Conservation (phyloP, 192 early-diverging fungal genomes). For the Podila epigama region DNA sequence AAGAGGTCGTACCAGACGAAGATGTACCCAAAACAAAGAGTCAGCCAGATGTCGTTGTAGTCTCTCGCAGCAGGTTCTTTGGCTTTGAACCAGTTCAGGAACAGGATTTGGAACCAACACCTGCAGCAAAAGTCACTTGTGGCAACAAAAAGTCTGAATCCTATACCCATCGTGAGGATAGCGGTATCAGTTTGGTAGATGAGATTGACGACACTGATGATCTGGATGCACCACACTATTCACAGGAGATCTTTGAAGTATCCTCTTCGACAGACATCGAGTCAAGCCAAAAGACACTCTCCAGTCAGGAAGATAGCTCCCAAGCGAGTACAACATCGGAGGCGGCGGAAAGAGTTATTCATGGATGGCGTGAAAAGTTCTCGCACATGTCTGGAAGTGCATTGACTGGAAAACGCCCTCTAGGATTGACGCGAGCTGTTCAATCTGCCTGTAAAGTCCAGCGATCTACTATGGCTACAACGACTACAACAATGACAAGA, state of each 20-base stretch:
- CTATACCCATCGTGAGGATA: slow-evolving; percentile 16
- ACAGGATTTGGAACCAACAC: no score
- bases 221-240: not conserved
- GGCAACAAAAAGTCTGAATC: no score
- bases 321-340: not conserved
- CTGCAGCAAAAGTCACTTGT: not conserved
- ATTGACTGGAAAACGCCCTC: not conserved
- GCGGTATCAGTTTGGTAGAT: slow-evolving; percentile 16
- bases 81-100: slow-evolving; percentile 7
- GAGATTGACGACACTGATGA: no score
- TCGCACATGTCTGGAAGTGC: slow-evolving; percentile 10
- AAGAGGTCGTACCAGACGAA: not conserved
- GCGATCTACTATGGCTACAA: not conserved
- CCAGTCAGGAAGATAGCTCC: not conserved
- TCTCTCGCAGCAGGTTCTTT: slow-evolving; percentile 39
- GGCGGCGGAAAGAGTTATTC: slow-evolving; percentile 33
- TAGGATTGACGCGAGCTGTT: slow-evolving; percentile 23
- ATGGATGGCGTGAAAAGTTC: slow-evolving; percentile 42
- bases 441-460: slow-evolving; percentile 1
- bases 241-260: not conserved
- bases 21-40: not conserved
- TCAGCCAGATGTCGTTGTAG: not conserved
- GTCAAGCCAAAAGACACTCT: not conserved
- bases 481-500: not conserved
- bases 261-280: not conserved